phyloP scores from a whole-genome alignment of 2,329 filamentous ascomycete species.

The Cladophialophora carrionii region DNA sequence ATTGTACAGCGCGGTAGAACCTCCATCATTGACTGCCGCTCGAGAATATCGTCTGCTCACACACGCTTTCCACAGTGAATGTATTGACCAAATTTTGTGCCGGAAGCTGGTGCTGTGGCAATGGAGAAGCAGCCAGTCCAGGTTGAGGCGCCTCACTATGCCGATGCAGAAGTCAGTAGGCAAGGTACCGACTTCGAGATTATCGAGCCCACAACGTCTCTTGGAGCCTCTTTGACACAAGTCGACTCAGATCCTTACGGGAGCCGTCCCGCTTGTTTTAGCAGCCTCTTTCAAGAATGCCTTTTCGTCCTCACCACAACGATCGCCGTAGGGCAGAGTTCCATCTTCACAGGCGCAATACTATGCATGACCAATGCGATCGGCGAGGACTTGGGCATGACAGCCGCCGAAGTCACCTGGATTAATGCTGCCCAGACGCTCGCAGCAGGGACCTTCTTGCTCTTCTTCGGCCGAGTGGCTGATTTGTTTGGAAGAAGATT shows the following conservation, averaged over 20 bases:
- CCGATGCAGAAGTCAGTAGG: constrained; percentile 16
- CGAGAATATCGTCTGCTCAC: neutral
- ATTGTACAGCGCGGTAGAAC: neutral
- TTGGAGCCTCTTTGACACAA: constrained; percentile 23
- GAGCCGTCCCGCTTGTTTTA: constrained; percentile 62
- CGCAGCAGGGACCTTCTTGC: constrained; percentile 65
- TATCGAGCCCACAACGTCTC: constrained; percentile 23
- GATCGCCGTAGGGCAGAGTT: constrained; percentile 66
- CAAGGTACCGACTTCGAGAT: constrained; percentile 19
- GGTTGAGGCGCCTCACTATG: neutral
- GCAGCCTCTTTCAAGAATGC: constrained; percentile 64
- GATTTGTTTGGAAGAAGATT: constrained; percentile 67
- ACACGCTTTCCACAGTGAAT: neutral
- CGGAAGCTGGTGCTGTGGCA: neutral
- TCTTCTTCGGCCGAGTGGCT: constrained; percentile 67
- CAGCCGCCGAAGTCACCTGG: constrained; percentile 68
- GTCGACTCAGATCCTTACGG: constrained; percentile 29
- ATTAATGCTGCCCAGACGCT: constrained; percentile 66
- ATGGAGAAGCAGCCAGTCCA: constrained; percentile 4
- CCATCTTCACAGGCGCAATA: constrained; percentile 62
- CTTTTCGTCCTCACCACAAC: constrained; percentile 69
- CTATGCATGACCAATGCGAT: constrained; percentile 67
- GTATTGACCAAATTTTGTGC: neutral
- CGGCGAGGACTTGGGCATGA: constrained; percentile 63
- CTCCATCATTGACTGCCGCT: neutral